phyloP scores from a whole-genome alignment of 2,329 filamentous ascomycete species.

The Gaeumannomyces tritici region DNA sequence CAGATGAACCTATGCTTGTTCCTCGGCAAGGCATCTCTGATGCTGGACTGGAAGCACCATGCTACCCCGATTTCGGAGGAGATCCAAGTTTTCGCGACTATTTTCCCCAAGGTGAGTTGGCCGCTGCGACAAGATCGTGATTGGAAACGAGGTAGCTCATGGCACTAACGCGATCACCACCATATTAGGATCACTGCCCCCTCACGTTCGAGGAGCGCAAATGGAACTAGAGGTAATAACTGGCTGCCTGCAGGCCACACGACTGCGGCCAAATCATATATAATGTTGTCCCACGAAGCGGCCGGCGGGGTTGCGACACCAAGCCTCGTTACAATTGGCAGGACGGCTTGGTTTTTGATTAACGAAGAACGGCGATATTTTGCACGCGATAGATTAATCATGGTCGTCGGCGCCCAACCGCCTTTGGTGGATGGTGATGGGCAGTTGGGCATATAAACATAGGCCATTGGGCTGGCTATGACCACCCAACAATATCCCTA shows the following conservation, averaged over 20 bases:
- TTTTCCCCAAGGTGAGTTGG: constrained; percentile 80
- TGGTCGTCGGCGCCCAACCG: background rate
- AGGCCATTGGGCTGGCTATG: background rate
- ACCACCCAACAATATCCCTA: background rate
- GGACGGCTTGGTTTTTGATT: background rate
- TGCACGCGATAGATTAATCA: background rate
- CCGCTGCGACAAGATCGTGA: constrained; percentile 4
- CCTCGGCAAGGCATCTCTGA: constrained; percentile 80
- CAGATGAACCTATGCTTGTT: constrained; percentile 81
- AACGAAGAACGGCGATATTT: background rate
- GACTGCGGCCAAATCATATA: background rate
- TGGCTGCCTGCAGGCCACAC: background rate
- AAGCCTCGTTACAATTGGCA: background rate
- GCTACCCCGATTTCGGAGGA: constrained; percentile 77
- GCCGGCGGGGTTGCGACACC: background rate
- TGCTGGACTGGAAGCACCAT: constrained; percentile 84
- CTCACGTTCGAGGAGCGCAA: constrained; percentile 57
- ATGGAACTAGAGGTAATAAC: constrained; percentile 17
- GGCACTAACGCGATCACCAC: constrained; percentile 14
- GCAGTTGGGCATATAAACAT: background rate
- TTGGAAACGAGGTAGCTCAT: background rate
- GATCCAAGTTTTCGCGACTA: constrained; percentile 97
- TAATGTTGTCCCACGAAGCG: background rate
- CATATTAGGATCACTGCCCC: constrained; percentile 66
- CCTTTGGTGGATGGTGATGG: background rate